Evolutionary conservation across 805 yeast genomes (phyloP).

Genomic region (Lipomyces kockii): DNA sequence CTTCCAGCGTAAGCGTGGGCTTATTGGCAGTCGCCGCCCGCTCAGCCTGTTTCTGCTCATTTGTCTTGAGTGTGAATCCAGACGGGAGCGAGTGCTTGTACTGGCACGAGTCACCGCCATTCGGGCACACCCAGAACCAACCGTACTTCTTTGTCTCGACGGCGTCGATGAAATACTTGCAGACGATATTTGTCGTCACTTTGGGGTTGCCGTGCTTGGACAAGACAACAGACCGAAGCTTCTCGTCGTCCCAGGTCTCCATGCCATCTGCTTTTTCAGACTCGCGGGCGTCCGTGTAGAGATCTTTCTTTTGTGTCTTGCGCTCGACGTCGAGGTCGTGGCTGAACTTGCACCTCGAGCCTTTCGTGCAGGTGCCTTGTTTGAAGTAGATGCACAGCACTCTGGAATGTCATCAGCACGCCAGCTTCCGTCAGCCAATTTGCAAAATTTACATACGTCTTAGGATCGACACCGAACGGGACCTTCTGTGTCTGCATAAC

Average conservation of each 20-base stretch:
- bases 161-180: conserved; percentile 93
- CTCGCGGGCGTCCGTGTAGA: conserved; percentile 84
- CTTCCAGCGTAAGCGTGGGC: conserved; percentile 92
- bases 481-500: conserved; percentile 77
- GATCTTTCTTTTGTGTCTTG: conserved; percentile 86
- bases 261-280: conserved; percentile 68
- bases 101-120: conserved; percentile 89
- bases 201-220: conserved; percentile 94
- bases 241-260: conserved; percentile 98
- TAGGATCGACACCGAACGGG: conserved; percentile 97
- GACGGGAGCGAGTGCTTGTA: conserved; percentile 95
- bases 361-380: conserved; percentile 75
- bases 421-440: neutral
- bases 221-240: conserved; percentile 78
- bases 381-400: conserved; percentile 89
- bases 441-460: conserved; percentile 51
- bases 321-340: conserved; percentile 87
- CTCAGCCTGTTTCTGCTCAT: conserved; percentile 91
- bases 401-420: conserved; percentile 13
- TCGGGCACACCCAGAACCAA: conserved; percentile 99
- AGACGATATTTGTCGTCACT: conserved; percentile 92
- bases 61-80: conserved; percentile 94
- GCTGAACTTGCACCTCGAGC: conserved; percentile 81
- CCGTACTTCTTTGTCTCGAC: conserved; percentile 97
- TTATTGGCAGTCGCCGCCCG: conserved; percentile 79